A percentile compares a stretch with the other conserved stretches of the same genome.
Conservation (phyloP, 1,139 yeast species). For the Saccharomyces hybrid region DNA sequence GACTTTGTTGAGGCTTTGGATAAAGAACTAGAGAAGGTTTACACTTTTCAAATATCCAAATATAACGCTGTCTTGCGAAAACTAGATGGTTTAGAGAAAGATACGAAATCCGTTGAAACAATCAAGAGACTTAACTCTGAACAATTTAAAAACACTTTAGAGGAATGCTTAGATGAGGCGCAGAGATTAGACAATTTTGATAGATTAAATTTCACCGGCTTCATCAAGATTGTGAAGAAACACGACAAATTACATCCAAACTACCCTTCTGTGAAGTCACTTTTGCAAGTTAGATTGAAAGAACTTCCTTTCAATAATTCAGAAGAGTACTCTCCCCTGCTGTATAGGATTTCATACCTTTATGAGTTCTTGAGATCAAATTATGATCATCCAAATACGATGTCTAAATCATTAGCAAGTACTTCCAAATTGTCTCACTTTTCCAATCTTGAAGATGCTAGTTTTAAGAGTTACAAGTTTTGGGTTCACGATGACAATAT, state of each 20-base stretch:
- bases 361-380: slow-evolving; percentile 63
- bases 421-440: slow-evolving; percentile 28
- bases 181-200: slow-evolving; percentile 86
- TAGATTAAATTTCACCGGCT: slow-evolving; percentile 88
- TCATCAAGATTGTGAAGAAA: slow-evolving; percentile 87
- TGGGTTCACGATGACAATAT: slow-evolving; percentile 97
- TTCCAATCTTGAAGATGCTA: slow-evolving; percentile 22
- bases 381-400: slow-evolving; percentile 14
- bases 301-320: slow-evolving; percentile 92
- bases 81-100: slow-evolving; percentile 55
- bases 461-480: slow-evolving; percentile 73
- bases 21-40: slow-evolving; percentile 85
- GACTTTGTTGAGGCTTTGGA: slow-evolving; percentile 74
- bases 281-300: slow-evolving; percentile 79
- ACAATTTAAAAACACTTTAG: slow-evolving; percentile 57
- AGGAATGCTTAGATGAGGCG: slow-evolving; percentile 64
- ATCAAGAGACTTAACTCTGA: slow-evolving; percentile 24
- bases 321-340: slow-evolving; percentile 76
- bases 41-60: slow-evolving; percentile 68
- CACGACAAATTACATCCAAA: slow-evolving; percentile 86
- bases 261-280: slow-evolving; percentile 74
- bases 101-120: slow-evolving; percentile 30
- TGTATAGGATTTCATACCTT: slow-evolving; percentile 73
- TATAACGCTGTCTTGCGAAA: slow-evolving; percentile 62
- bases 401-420: slow-evolving; percentile 27